Evolutionary conservation across 306 rosid species (phyloP), one percentile per base, ranked within the genome.

Genomic region (Trifolium repens): DNA sequence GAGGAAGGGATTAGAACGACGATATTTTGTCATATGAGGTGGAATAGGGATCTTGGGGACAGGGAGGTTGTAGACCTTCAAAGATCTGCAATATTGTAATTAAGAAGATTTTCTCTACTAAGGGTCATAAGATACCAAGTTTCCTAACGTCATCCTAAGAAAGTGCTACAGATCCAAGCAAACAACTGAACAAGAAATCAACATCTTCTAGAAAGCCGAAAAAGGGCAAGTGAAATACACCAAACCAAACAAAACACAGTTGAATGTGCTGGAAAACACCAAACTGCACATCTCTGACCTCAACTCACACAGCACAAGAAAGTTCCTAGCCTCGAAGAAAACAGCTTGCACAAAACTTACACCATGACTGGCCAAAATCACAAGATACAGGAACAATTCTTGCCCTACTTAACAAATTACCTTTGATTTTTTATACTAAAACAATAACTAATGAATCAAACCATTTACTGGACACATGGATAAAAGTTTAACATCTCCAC

Each of bases 391-490:
- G 76, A 30, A 69, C 37, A 7, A 78, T 6, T 30, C 50, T 75
- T 14, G 71, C 24, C 52, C n/a, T 15, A 12, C 22, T 46, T 40
- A 68, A 74, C 30, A 58, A 43, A 44, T 59, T 67, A 60, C 43
- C 58, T 27, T 46, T 12, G 32, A 6, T 60, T 43, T 74, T 60
- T 47, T 34, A 16, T 57, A 34, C 37, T 13, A 44, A 79, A 27
- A 69, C n/a, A 63, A 24, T 17, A 43, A 69, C 65, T 67, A 67
- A 22, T n/a, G 55, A 72, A 47, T 76, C 69, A 76, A 84, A 76
- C 52, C 54, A 53, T 27, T 52, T 35, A 60, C 46, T 37, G 61
- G 53, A 35, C 43, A 75, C 77, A 75, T 39, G 54, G 69, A 50
- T 60, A 65, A 67, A 52, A 73, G 37, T 53, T 59, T 52, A 72